Conservation (phyloP, 768 basidiomycete genomes). For the Leccinum variicolor region DNA sequence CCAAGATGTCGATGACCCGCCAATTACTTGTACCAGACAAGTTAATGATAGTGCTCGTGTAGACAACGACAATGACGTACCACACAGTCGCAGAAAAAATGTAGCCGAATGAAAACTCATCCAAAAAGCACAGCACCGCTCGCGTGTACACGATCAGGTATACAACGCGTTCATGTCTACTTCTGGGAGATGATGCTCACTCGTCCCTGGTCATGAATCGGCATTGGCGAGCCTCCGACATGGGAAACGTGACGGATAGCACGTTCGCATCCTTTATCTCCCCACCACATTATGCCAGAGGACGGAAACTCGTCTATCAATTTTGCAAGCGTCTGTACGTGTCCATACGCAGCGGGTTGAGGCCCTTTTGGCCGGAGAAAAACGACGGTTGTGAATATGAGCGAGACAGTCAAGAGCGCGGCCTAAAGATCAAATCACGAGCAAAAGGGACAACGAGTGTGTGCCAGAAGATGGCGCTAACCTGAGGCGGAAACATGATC, state of each 20-base stretch:
- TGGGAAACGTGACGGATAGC: slow-evolving; percentile 1
- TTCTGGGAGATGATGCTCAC: slow-evolving; percentile 13
- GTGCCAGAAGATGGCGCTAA: not conserved
- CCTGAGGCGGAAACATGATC: slow-evolving; percentile 28
- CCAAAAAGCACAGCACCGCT: not conserved
- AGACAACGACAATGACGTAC: too few relatives aligned
- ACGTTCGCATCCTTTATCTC: slow-evolving; percentile 17
- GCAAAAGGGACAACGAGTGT: not conserved
- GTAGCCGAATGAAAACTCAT: not conserved
- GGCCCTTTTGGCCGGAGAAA: slow-evolving; percentile 16
- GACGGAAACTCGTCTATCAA: slow-evolving; percentile 35
- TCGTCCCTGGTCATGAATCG: slow-evolving; percentile 18
- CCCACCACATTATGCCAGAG: slow-evolving; percentile 27
- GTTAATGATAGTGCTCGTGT: not conserved
- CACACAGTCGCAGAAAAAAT: not conserved
- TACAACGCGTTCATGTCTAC: slow-evolving; percentile 24
- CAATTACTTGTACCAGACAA: not conserved
- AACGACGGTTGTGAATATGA: slow-evolving; percentile 12
- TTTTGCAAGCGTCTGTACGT: slow-evolving; percentile 34
- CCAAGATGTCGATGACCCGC: not conserved
- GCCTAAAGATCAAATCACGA: slow-evolving; percentile 8
- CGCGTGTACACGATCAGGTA: slow-evolving; percentile 2
- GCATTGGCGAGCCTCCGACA: not conserved
- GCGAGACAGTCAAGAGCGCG: slow-evolving; percentile 16
- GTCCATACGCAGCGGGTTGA: slow-evolving; percentile 33